Percentiles rank a stretch among this genome's conserved stretches.
phyloP scores from a whole-genome alignment of 495 filamentous ascomycete genomes.

The Neurospora tetraspora region DNA sequence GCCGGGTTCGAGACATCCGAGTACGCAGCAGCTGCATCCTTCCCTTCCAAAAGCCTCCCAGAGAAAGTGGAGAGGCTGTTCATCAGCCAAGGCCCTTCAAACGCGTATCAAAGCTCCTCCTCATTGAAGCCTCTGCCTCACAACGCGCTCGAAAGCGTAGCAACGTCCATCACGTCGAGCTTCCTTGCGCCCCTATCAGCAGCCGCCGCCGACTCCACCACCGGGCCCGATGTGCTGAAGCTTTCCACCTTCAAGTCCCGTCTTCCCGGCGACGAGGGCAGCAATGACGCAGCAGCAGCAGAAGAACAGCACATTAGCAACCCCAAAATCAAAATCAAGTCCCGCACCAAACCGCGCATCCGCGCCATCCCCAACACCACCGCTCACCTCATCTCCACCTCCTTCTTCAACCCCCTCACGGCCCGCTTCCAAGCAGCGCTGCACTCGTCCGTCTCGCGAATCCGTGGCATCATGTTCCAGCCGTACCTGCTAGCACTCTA shows the following conservation, averaged over 20 bases:
- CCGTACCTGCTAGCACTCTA: conserved; percentile 50
- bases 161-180: conserved; percentile 49
- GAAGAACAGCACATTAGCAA: conserved; percentile 4
- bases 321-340: conserved; percentile 11
- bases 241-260: conserved; percentile 43
- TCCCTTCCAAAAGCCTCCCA: conserved; percentile 67
- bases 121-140: conserved; percentile 38
- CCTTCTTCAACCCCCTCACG: conserved; percentile 74
- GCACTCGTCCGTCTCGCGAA: conserved; percentile 29
- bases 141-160: conserved; percentile 52
- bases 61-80: conserved; percentile 45
- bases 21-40: conserved; percentile 36
- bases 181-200: conserved; percentile 76
- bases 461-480: conserved; percentile 43
- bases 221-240: conserved; percentile 77
- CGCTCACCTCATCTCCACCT: conserved; percentile 57
- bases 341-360: conserved; percentile 39
- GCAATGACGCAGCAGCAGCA: background rate
- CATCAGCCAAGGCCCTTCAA: conserved; percentile 13
- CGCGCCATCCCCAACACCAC: conserved; percentile 65
- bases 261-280: conserved; percentile 7
- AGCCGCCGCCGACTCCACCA: conserved; percentile 54
- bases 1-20: conserved; percentile 65
- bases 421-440: conserved; percentile 47
- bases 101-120: conserved; percentile 5